A percentile compares a stretch with the other conserved stretches of the same genome.
These are phyloP conservation scores for Diophrys appendiculata DNA, from an alignment of 73 alveolate species.

Conservation along the genomic window DNA sequence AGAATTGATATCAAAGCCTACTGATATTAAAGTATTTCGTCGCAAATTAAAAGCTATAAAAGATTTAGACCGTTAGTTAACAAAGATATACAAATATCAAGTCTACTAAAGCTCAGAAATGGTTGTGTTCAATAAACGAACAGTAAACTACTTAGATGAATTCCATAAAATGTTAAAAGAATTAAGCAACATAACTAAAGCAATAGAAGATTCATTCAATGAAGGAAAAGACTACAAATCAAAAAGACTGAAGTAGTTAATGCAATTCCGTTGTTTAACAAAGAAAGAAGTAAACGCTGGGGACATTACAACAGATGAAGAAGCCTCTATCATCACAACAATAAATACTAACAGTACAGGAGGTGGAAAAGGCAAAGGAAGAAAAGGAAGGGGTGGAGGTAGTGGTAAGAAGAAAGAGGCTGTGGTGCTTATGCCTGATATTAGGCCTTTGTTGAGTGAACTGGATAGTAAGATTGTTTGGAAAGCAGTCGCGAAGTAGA, in stretches of 20 bases:
- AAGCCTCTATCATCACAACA: not conserved
- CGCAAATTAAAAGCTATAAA: not conserved
- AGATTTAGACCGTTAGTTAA: constrained; percentile 6
- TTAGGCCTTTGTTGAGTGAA: constrained; percentile 10
- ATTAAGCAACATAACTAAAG: no score
- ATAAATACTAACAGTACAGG: not conserved
- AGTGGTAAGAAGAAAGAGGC: not conserved
- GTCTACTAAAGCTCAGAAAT: not conserved
- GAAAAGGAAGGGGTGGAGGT: not conserved
- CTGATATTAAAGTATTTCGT: not conserved
- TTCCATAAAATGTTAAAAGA: constrained; percentile 3
- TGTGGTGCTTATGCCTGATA: constrained; percentile 21
- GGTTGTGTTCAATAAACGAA: not conserved
- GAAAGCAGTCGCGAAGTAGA: constrained; percentile 35
- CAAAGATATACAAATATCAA: not conserved
- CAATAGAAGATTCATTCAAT: not conserved
- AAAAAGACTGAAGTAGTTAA: not conserved
- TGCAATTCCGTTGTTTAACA: not conserved
- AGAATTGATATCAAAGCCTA: not conserved
- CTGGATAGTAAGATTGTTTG: constrained; percentile 35
- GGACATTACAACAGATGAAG: not conserved
- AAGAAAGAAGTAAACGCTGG: not conserved
- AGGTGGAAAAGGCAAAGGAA: not conserved
- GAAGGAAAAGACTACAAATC: not conserved
- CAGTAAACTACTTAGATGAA: constrained; percentile 3